phyloP scores from a whole-genome alignment of 2,329 filamentous ascomycete genomes.

The Teratosphaeria destructans region DNA sequence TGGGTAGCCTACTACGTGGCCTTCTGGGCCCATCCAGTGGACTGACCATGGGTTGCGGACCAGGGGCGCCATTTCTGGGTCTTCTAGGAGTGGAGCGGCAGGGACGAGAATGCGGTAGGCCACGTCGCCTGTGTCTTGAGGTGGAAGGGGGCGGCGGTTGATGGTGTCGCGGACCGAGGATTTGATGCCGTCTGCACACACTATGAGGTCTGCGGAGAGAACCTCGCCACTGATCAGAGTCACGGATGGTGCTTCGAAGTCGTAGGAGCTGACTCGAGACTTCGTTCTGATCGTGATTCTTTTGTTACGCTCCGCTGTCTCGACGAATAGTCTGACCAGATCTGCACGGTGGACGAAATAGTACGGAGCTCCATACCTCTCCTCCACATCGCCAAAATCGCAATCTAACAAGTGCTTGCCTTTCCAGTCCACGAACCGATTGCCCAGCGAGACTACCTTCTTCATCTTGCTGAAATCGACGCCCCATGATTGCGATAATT shows the following conservation, averaged over 20 bases:
- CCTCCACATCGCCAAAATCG: slow-evolving; percentile 12
- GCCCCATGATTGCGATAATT: slow-evolving; percentile 29
- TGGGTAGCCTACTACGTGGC: slow-evolving; percentile 24
- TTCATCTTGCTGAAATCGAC: slow-evolving; percentile 20
- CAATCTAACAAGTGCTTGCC: slow-evolving; percentile 17
- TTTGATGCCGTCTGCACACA: slow-evolving; percentile 24
- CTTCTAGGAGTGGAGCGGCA: slow-evolving; percentile 14
- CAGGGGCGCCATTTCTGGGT: slow-evolving; percentile 18
- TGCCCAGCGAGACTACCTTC: slow-evolving; percentile 19
- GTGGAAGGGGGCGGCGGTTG: slow-evolving; percentile 15
- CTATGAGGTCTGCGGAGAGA: slow-evolving; percentile 17
- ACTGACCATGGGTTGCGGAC: slow-evolving; percentile 19
- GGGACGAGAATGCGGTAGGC: slow-evolving; percentile 23
- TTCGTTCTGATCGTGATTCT: slow-evolving; percentile 13
- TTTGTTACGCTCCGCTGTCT: slow-evolving; percentile 5
- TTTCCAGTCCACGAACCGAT: slow-evolving; percentile 24
- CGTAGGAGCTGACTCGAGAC: slow-evolving; percentile 15
- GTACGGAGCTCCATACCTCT: slow-evolving; percentile 21
- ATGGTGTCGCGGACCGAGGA: slow-evolving; percentile 16
- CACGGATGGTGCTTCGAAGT: slow-evolving; percentile 17
- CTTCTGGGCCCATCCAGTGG: slow-evolving; percentile 25
- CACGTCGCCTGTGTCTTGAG: slow-evolving; percentile 22
- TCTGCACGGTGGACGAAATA: slow-evolving; percentile 25
- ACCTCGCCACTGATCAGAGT: slow-evolving; percentile 10
- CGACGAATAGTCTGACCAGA: slow-evolving; percentile 15